Percentiles rank a stretch among this genome's conserved stretches.
Evolutionary conservation across 2,329 filamentous ascomycete genomes (phyloP).

Genomic region (Echinosphaeria canescens): DNA sequence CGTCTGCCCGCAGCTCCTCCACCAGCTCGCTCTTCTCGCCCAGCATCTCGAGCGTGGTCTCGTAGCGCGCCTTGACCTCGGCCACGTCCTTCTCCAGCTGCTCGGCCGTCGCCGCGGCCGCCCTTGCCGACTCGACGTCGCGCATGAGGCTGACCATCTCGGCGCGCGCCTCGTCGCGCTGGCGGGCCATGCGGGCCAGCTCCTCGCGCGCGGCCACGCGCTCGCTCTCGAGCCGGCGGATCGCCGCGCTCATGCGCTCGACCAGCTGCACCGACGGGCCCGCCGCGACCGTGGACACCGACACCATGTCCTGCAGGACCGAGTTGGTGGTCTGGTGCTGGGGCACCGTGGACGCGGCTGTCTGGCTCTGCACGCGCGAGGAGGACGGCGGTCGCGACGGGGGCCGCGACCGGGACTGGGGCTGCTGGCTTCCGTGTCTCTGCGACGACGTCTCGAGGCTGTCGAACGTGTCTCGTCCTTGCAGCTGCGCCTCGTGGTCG

Average conservation of each 20-base stretch:
- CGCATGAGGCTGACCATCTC: constrained; percentile 86
- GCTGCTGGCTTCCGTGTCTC: no score
- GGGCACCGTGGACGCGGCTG: no score
- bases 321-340: no score
- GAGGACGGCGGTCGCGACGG: no score
- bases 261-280: constrained; percentile 90
- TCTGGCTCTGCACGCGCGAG: no score
- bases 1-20: constrained; percentile 74
- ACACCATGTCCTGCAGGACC: constrained; percentile 65
- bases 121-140: constrained; percentile 52
- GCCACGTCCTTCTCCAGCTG: constrained; percentile 46
- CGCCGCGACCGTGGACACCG: constrained; percentile 71
- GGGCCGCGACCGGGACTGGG: constrained; percentile 43
- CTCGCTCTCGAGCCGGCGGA: constrained; percentile 77
- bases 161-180: constrained; percentile 77
- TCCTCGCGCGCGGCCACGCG: constrained; percentile 82
- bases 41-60: constrained; percentile 82
- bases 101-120: constrained; percentile 33
- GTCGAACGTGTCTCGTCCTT: constrained; percentile 26
- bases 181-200: constrained; percentile 53
- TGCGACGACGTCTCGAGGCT: constrained; percentile 30
- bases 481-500: no score
- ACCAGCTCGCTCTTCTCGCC: constrained; percentile 95
- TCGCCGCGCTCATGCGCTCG: constrained; percentile 85
- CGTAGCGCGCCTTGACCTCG: constrained; percentile 56